phyloP scores from a whole-genome alignment of 495 filamentous ascomycete species.

The Annulohypoxylon moriforme region DNA sequence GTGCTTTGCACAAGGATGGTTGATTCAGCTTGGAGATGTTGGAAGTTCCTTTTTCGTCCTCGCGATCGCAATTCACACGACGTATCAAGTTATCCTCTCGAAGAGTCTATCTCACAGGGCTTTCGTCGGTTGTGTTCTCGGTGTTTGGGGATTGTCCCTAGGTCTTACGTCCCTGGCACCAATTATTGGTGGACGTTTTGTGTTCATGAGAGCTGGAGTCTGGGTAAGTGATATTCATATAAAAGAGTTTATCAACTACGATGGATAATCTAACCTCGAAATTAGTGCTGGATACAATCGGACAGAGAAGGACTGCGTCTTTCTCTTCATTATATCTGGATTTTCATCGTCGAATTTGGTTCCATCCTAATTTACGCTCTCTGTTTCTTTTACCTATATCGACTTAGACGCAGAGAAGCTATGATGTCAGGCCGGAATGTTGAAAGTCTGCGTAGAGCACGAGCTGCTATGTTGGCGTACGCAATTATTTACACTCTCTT shows the following conservation, averaged over 20 bases:
- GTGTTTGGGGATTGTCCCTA: constrained; percentile 62
- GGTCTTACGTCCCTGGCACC: constrained; percentile 64
- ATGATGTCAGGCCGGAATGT: constrained; percentile 21
- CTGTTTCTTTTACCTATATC: constrained; percentile 66
- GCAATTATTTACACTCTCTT: constrained; percentile 38
- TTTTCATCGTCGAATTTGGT: constrained; percentile 73
- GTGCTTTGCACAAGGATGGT: constrained; percentile 71
- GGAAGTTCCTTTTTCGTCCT: constrained; percentile 70
- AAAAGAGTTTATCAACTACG: background rate
- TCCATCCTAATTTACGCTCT: constrained; percentile 67
- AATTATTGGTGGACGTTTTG: constrained; percentile 55
- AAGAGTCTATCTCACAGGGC: constrained; percentile 56
- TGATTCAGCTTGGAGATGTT: constrained; percentile 72
- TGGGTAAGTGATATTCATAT: constrained; percentile 57
- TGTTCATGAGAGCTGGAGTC: constrained; percentile 65
- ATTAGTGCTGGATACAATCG: constrained; percentile 67
- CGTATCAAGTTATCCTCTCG: constrained; percentile 63
- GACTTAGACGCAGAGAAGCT: constrained; percentile 49
- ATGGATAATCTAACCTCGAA: constrained; percentile 12
- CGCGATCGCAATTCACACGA: constrained; percentile 70
- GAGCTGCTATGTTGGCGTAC: constrained; percentile 43
- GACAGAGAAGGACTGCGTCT: constrained; percentile 54
- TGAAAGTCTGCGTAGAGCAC: constrained; percentile 23
- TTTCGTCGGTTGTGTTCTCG: constrained; percentile 59
- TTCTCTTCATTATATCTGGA: constrained; percentile 74